Evolutionary conservation across 2,329 filamentous ascomycete species (phyloP).

Genomic region (Chrysosporium queenslandicum): DNA sequence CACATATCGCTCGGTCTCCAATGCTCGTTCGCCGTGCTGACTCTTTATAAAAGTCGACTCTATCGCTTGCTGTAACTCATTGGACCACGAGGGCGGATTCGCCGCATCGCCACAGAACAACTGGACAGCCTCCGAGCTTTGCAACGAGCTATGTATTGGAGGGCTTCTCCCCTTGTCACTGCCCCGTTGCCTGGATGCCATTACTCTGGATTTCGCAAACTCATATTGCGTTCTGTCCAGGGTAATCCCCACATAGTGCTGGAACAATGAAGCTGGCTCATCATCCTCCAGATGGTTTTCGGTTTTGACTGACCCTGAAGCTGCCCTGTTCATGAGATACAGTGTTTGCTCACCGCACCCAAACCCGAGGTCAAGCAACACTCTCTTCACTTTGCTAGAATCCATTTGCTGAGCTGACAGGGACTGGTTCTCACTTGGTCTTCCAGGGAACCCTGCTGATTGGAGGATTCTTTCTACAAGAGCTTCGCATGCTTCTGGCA

Average conservation of each 20-base stretch:
- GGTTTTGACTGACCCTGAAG: background rate
- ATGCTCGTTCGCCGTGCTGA: background rate
- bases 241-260: slow-evolving; percentile 47
- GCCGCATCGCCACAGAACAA: slow-evolving; percentile 45
- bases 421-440: background rate
- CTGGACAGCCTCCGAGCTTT: slow-evolving; percentile 6
- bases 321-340: slow-evolving; percentile 29
- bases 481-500: slow-evolving; percentile 41
- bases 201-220: slow-evolving; percentile 21
- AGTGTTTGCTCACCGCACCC: slow-evolving; percentile 51
- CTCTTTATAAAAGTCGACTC: background rate
- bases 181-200: background rate
- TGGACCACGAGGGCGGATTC: slow-evolving; percentile 28
- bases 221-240: slow-evolving; percentile 40
- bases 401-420: background rate
- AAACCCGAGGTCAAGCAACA: slow-evolving; percentile 46
- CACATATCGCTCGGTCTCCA: slow-evolving; percentile 24
- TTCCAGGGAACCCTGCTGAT: slow-evolving; percentile 33
- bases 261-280: slow-evolving; percentile 20
- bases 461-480: slow-evolving; percentile 42
- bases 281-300: background rate
- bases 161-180: background rate
- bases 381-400: slow-evolving; percentile 6
- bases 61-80: slow-evolving; percentile 9
- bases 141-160: background rate